Percentiles rank a stretch among this genome's conserved stretches.
Conservation (phyloP, 2,329 filamentous ascomycete species). For the Lachnellula willkommii region DNA sequence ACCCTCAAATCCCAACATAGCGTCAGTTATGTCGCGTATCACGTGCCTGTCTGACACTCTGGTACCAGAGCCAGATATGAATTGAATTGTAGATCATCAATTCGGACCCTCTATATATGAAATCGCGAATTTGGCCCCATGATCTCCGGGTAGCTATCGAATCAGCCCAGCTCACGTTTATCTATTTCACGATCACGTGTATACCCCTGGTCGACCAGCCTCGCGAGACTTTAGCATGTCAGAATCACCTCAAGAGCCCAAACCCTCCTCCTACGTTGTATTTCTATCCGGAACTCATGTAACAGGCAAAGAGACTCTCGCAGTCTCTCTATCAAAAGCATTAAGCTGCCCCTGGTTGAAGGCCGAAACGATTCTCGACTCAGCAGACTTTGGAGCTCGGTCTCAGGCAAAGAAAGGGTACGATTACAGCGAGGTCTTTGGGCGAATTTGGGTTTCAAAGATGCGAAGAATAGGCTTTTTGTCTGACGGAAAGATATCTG, state of each 20-base stretch:
- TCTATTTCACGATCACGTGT: no score
- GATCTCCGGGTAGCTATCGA: no score
- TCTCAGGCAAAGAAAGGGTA: conserved; percentile 2
- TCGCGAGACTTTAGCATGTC: background rate
- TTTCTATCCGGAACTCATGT: conserved; percentile 10
- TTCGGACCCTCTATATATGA: no score
- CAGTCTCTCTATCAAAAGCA: conserved; percentile 5
- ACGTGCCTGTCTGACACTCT: no score
- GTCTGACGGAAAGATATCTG: background rate
- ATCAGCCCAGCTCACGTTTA: no score
- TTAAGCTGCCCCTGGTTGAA: conserved; percentile 7
- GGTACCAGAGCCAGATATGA: no score
- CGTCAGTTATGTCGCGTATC: no score
- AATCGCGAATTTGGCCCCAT: no score
- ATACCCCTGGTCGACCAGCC: background rate
- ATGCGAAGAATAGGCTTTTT: conserved; percentile 1
- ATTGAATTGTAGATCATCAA: no score
- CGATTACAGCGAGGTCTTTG: conserved; percentile 1
- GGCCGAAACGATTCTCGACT: background rate
- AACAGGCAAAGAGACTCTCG: conserved; percentile 9
- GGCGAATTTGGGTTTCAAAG: conserved; percentile 1
- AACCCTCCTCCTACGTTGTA: conserved; percentile 3
- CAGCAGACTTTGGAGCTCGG: background rate
- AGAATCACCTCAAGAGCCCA: background rate
- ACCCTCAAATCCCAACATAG: no score